Percentiles rank a stretch among this genome's conserved stretches.
These are phyloP conservation scores for Eremochloa ophiuroides DNA, from an alignment of 176 grass and related monocot species.

Conservation along the genomic window DNA sequence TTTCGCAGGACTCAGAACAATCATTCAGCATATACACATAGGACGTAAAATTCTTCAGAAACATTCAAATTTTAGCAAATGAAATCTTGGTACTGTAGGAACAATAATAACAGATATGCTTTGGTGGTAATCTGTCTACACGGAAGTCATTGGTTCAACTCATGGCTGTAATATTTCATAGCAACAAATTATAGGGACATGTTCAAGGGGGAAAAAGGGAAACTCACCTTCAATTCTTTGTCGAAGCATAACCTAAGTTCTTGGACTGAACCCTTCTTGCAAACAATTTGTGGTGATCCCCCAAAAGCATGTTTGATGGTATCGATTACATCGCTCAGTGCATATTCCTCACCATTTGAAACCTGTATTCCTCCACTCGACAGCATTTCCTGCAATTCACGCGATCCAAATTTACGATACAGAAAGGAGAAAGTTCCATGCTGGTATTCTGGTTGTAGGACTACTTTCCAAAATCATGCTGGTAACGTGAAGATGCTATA, in stretches of 20 bases:
- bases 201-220: neutral
- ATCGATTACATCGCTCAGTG: conserved; percentile 47
- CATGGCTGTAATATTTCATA: neutral
- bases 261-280: conserved; percentile 64
- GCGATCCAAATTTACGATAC: neutral
- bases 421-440: neutral
- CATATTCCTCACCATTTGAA: conserved; percentile 51
- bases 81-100: neutral
- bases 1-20: neutral
- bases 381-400: conserved; percentile 57
- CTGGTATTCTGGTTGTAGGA: neutral
- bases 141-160: neutral
- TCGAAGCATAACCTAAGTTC: conserved; percentile 90
- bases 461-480: neutral
- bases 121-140: neutral
- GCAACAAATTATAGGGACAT: conserved; percentile 4
- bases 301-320: conserved; percentile 68
- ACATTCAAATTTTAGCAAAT: conserved; percentile 4
- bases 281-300: conserved; percentile 55
- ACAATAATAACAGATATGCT: neutral
- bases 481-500: neutral
- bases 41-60: neutral
- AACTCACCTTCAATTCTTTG: conserved; percentile 82
- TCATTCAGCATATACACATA: neutral
- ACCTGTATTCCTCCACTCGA: conserved; percentile 40